Evolutionary conservation across 306 rosid species (phyloP), one percentile per base, ranked within the genome.

Genomic region (Argentina anserina): DNA sequence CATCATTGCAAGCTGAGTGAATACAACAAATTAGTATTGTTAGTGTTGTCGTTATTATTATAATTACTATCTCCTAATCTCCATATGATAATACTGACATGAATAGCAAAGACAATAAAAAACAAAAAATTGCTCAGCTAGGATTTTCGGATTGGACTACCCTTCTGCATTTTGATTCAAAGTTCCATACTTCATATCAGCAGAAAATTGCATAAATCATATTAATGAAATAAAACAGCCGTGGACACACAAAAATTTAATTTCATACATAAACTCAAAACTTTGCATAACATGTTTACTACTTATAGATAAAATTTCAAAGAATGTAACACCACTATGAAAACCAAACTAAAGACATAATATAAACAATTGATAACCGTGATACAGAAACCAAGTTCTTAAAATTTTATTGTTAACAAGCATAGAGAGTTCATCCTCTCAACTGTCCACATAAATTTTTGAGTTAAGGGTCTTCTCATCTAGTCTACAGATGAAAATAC

Each of bases 1-100:
- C 96, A 90, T 90, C 96, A 84, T 88, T 90, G 96, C 92, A 88
- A 87, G 84, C 97, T 90, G 97, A 81, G 88, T 73, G 83, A 83
- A 91, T 93, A 86, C 80, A 90, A 84, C 81, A 86, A 87, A 92
- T 78, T 88, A 84, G 89, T 74, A 87, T 85, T 86, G 84, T 71
- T 41, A 28, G n/a, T 39, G 29, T 15, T 55, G 37, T 34, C 29
- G 6, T 37, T 69, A 59, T 28, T 71, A 14, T 39, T 34, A 13
- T 7, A 34, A 53, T 9, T 62, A 62, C 6, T 28, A 58, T n/a
- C n/a, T n/a, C n/a, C 50, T 52, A 7, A 7, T 74, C 72, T 77
- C 83, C 80, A 65, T 63, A 78, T 60, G 74, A 80, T 73, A 62
- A 79, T 34, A 65, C 82, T 78, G 82, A 74, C 75, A 73, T 62